Percentiles rank a stretch among this genome's conserved stretches.
These are phyloP conservation scores for Austroboletus festivus DNA, from an alignment of 768 basidiomycete genomes.

Conservation along the genomic window DNA sequence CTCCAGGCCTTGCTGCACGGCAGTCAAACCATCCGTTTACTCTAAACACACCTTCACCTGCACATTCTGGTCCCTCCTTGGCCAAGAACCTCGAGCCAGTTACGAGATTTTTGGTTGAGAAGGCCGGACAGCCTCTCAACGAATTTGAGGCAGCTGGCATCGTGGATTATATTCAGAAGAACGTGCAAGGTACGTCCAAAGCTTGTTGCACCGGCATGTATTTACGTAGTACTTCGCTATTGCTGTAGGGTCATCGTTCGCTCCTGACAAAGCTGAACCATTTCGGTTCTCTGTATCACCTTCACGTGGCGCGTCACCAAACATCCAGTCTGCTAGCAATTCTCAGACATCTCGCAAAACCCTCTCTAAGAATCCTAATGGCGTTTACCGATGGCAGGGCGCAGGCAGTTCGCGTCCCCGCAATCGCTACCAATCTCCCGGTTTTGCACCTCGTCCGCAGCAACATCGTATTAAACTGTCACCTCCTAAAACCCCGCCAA, in stretches of 20 bases:
- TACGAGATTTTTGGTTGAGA: constrained; percentile 45
- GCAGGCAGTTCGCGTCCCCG: constrained; percentile 66
- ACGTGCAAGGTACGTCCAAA: constrained; percentile 41
- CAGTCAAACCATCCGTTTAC: constrained; percentile 18
- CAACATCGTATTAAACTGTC: constrained; percentile 44
- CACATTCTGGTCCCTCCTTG: constrained; percentile 26
- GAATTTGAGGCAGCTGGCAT: constrained; percentile 52
- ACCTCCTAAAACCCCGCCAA: constrained; percentile 35
- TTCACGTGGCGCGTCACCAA: constrained; percentile 31
- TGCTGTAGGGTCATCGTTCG: constrained; percentile 21
- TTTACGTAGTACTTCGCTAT: constrained; percentile 10
- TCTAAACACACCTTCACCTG: constrained; percentile 13
- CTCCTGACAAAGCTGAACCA: constrained; percentile 44
- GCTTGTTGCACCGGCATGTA: constrained; percentile 7
- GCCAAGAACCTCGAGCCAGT: constrained; percentile 47
- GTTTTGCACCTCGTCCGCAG: constrained; percentile 56
- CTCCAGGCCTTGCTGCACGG: constrained; percentile 10
- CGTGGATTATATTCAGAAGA: constrained; percentile 52
- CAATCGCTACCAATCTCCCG: constrained; percentile 72
- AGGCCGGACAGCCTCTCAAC: constrained; percentile 46
- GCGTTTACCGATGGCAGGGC: constrained; percentile 70
- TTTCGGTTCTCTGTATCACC: constrained; percentile 59
- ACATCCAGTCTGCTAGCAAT: constrained; percentile 9
- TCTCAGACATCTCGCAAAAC: constrained; percentile 46
- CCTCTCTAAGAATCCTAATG: constrained; percentile 71